These are phyloP conservation scores for Thinopyrum elongatum DNA, from an alignment of 176 grass and related monocot species.

Conservation along the genomic window DNA sequence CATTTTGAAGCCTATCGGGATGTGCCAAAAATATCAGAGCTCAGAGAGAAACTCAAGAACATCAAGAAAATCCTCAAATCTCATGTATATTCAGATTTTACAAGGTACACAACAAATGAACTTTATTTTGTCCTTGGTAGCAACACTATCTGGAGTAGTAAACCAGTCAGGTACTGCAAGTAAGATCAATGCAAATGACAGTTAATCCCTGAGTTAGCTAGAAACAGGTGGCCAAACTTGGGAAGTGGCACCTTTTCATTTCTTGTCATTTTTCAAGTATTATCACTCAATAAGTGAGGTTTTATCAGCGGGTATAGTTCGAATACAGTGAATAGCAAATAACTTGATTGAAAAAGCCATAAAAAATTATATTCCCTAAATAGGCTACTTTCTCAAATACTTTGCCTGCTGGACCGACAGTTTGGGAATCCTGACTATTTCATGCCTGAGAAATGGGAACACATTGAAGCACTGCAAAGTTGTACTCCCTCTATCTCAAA, in stretches of 20 bases:
- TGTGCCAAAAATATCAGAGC: conserved; percentile 97
- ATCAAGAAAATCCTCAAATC: conserved; percentile 99
- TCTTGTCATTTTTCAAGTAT: conserved; percentile 11
- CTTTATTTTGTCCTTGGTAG: not conserved
- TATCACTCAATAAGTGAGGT: not conserved
- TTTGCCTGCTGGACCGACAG: not conserved
- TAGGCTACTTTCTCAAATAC: conserved; percentile 12
- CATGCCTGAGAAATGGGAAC: not conserved
- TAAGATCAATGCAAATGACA: not conserved
- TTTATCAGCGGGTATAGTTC: not conserved
- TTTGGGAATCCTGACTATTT: conserved; percentile 13
- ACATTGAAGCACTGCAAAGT: not conserved
- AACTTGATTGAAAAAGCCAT: not conserved
- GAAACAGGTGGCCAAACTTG: conserved; percentile 28
- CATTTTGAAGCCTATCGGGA: conserved; percentile 99
- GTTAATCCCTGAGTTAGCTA: not conserved
- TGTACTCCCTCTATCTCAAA: not conserved
- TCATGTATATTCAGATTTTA: conserved; percentile 98
- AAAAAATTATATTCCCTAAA: conserved; percentile 11
- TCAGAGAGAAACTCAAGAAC: conserved; percentile 98
- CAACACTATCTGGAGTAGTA: conserved; percentile 8
- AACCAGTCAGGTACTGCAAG: conserved; percentile 11
- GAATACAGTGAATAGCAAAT: not conserved
- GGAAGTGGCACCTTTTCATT: not conserved
- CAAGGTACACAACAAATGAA: conserved; percentile 59